Base-by-base conservation (phyloP, 2,329 filamentous ascomycete genomes). In the Colletotrichum phormii region DNA sequence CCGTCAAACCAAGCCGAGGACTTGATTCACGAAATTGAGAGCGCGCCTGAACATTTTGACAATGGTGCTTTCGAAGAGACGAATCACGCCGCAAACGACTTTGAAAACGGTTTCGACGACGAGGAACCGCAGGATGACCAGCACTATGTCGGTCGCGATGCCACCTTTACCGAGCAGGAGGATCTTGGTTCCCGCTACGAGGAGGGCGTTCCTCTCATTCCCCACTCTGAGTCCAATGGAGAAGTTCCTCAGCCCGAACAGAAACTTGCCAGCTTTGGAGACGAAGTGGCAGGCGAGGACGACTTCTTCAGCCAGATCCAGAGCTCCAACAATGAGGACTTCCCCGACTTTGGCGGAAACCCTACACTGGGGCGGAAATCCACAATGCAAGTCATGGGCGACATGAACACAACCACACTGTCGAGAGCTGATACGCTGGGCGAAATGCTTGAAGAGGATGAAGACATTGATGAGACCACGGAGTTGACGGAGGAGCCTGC, bases 201-300 rank as follows among this genome's bases (percentile, higher is more conserved):
- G 71, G 93, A 95, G 81, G 92, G 92, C 0, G 72, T 94, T 5
- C 92, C 92, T 1, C 81, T 95, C 72, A 90, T 90, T 76, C 84
- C 86, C 24, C 80, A 83, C 61, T 67, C 78, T 3, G 76, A 82
- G 53, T 72, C 75, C 4, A 79, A 79, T 15, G 75, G 77, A 11
- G 64, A 75, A 22, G 26, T 70, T 46, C 80, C 79, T 76, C 77
- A 75, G 53, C 26, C 33, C 12, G 62, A 64, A 33, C 51, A 67
- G 31, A 26, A 71, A 2, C 58, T 74, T 12, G 58, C 51, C 1
- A 62, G 60, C 24, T 88, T 88, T 76, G 81, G 80, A 8, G 84
- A 86, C 5, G 86, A 87, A 31, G 80, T 81, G 2, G 86, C 85
- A 35, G 88, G 86, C 9, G 86, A 85, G 1, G 89, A 89, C 69